Conservation (phyloP, 208 protist genomes). For the Trypanosoma grayi region DNA sequence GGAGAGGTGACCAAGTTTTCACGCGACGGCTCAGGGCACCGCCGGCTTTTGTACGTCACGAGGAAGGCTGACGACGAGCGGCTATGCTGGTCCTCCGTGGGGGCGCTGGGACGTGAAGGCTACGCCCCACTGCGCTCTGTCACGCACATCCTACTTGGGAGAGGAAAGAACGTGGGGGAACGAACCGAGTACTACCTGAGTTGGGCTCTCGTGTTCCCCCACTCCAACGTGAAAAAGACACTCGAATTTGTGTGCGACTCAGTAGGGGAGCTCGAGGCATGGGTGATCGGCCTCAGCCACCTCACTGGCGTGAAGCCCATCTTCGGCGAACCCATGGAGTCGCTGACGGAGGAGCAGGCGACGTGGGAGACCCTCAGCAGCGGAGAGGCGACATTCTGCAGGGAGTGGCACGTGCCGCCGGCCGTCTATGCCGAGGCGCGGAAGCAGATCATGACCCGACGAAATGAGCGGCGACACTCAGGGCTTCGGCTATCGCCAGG, state of each 20-base stretch:
- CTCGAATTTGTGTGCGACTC: slow-evolving; percentile 58
- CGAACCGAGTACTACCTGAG: slow-evolving; percentile 8
- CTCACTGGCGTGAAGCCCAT: slow-evolving; percentile 33
- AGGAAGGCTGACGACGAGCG: slow-evolving; percentile 22
- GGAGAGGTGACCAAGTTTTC: slow-evolving; percentile 41
- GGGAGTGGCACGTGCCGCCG: slow-evolving; percentile 53
- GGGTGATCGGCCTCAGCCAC: slow-evolving; percentile 63
- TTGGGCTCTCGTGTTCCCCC: slow-evolving; percentile 4
- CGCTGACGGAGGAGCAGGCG: slow-evolving; percentile 5
- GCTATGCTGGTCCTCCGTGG: slow-evolving; percentile 50
- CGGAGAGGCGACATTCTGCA: slow-evolving; percentile 31
- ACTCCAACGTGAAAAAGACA: neutral
- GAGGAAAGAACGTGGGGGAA: slow-evolving; percentile 35
- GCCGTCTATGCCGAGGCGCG: slow-evolving; percentile 36
- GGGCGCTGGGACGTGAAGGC: slow-evolving; percentile 21
- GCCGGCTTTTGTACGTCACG: slow-evolving; percentile 57
- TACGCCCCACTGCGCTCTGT: slow-evolving; percentile 44
- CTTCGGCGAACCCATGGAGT: slow-evolving; percentile 38
- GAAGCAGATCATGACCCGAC: slow-evolving; percentile 31
- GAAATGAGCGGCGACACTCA: slow-evolving; percentile 8
- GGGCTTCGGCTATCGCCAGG: slow-evolving; percentile 47
- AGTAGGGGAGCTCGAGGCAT: slow-evolving; percentile 62
- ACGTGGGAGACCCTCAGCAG: slow-evolving; percentile 7
- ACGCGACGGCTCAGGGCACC: slow-evolving; percentile 34
- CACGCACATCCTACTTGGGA: slow-evolving; percentile 54